Conservation (phyloP, 352 stramenopile genomes). For the Aphanomyces stellatus region DNA sequence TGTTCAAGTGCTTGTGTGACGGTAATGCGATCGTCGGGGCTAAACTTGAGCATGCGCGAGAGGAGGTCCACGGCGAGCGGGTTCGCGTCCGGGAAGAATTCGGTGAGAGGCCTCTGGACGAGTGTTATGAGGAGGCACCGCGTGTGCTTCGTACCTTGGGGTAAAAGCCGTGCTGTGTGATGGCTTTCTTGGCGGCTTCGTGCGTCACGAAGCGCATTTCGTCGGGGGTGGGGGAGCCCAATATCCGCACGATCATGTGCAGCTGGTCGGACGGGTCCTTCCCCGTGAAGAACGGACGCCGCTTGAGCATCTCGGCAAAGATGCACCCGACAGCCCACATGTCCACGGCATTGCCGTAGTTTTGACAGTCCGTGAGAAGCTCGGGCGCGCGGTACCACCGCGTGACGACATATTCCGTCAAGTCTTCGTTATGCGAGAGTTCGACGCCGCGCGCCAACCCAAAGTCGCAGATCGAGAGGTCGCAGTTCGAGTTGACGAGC, state of each 20-base stretch:
- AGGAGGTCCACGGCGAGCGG: conserved; percentile 81
- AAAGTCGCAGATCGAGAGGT: conserved; percentile 89
- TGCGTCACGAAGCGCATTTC: conserved; percentile 98
- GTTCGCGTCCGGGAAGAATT: conserved; percentile 83
- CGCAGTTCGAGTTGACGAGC: conserved; percentile 86
- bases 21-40: conserved; percentile 89
- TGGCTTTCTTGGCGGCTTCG: conserved; percentile 74
- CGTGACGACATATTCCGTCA: conserved; percentile 87
- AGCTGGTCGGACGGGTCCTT: conserved; percentile 75
- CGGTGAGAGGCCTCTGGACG: conserved; percentile 48
- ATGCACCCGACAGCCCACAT: conserved; percentile 98
- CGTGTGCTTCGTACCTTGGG: conserved; percentile 44
- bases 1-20: conserved; percentile 86
- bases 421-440: conserved; percentile 63
- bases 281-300: conserved; percentile 87
- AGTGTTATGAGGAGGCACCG: neutral
- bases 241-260: conserved; percentile 77
- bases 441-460: conserved; percentile 87
- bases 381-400: conserved; percentile 85
- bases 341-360: conserved; percentile 96
- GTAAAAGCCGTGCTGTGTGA: conserved; percentile 76
- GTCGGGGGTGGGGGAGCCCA: conserved; percentile 91
- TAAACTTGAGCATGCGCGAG: conserved; percentile 88
- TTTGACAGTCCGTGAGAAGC: conserved; percentile 84
- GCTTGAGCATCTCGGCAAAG: conserved; percentile 97